These are phyloP conservation scores for Phoma herbarum DNA, from an alignment of 2,329 filamentous ascomycete genomes.

Conservation along the genomic window DNA sequence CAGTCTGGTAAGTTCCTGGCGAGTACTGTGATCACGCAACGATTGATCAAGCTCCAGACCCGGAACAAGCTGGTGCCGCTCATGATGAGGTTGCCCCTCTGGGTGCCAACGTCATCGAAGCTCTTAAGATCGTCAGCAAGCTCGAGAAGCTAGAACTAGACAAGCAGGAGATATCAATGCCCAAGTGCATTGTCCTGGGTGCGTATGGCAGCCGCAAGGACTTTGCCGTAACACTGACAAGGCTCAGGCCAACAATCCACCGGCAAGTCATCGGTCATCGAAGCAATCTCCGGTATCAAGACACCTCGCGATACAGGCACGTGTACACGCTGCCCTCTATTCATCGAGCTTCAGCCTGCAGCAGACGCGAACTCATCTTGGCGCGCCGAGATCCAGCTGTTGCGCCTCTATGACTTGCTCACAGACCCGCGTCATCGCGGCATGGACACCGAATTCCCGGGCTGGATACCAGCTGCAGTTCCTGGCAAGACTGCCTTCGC, in stretches of 20 bases:
- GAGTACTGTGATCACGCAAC: not conserved
- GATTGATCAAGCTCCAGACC: not conserved
- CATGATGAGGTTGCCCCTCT: conserved; percentile 52
- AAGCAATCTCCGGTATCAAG: conserved; percentile 67
- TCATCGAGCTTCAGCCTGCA: conserved; percentile 73
- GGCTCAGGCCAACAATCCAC: conserved; percentile 73
- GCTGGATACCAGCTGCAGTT: conserved; percentile 65
- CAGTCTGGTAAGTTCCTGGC: not conserved
- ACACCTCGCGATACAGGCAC: conserved; percentile 75
- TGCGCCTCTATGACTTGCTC: conserved; percentile 69
- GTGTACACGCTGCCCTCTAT: conserved; percentile 82
- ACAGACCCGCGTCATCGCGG: conserved; percentile 44
- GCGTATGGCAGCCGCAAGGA: not conserved
- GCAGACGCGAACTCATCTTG: conserved; percentile 60
- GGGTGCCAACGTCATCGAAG: conserved; percentile 69
- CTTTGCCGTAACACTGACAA: not conserved
- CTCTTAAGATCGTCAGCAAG: conserved; percentile 69
- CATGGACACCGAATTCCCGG: conserved; percentile 63
- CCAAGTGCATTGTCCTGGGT: conserved; percentile 83
- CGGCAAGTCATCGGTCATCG: conserved; percentile 74
- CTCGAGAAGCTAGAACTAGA: conserved; percentile 78
- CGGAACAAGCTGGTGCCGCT: not conserved
- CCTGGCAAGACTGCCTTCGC: conserved; percentile 66
- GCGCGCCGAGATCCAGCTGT: conserved; percentile 73
- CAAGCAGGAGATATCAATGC: conserved; percentile 71